phyloP scores from a whole-genome alignment of 768 basidiomycete genomes.

The Gautieria morchelliformis region DNA sequence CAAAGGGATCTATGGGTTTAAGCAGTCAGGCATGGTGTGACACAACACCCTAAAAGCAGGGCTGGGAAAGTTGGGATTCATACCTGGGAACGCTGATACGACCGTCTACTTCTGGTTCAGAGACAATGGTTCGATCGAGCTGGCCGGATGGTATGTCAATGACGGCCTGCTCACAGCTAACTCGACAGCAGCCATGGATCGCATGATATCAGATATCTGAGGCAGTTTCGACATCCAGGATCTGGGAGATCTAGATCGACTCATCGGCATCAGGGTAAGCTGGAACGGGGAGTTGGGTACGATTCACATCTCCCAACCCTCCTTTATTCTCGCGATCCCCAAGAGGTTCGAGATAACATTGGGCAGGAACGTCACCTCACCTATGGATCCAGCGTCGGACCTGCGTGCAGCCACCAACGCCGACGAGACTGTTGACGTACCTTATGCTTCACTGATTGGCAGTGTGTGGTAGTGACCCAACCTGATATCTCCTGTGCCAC shows the following conservation, averaged over 20 bases:
- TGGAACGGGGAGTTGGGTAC: not conserved
- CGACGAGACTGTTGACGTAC: no score
- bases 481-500: constrained; percentile 17
- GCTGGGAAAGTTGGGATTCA: constrained; percentile 24
- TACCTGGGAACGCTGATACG: not conserved
- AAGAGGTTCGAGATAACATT: no score
- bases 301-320: no score
- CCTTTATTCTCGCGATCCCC: no score
- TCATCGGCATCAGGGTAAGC: not conserved
- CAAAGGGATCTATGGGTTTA: constrained; percentile 27
- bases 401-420: no score
- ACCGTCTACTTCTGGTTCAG: not conserved
- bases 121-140: not conserved
- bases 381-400: no score
- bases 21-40: constrained; percentile 25
- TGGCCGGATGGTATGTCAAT: not conserved
- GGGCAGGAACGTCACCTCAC: no score
- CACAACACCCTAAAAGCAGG: constrained; percentile 22
- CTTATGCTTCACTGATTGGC: not conserved
- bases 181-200: no score
- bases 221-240: constrained; percentile 1
- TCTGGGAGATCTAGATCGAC: not conserved
- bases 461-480: not conserved
- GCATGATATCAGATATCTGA: no score
- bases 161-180: not conserved